Conservation (phyloP, 1,284 basidiomycete genomes). For the Meira nashicola region DNA sequence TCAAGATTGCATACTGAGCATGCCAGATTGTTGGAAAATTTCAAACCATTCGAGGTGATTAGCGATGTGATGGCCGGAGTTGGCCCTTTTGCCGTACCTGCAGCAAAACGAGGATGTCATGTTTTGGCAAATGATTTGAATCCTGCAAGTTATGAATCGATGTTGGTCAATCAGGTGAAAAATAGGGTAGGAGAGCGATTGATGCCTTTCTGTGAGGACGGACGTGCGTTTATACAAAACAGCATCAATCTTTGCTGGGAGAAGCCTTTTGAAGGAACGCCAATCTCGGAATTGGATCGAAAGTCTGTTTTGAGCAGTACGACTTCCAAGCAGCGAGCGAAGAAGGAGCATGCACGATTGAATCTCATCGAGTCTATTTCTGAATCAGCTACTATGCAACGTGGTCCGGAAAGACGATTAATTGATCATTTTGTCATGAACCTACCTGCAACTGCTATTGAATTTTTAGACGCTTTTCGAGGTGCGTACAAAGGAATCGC, state of each 20-base stretch:
- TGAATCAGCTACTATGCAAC: not conserved
- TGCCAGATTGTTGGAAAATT: slow-evolving; percentile 69
- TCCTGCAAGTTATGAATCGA: slow-evolving; percentile 74
- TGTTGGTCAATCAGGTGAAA: slow-evolving; percentile 52
- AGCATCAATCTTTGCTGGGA: slow-evolving; percentile 28
- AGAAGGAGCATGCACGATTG: not conserved
- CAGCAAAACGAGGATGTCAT: slow-evolving; percentile 70
- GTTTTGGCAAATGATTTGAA: slow-evolving; percentile 94
- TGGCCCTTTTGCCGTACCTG: slow-evolving; percentile 90
- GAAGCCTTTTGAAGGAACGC: slow-evolving; percentile 21
- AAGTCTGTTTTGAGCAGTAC: slow-evolving; percentile 14
- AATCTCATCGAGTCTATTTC: not conserved
- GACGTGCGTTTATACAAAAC: slow-evolving; percentile 32
- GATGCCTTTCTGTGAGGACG: slow-evolving; percentile 31
- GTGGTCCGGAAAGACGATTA: slow-evolving; percentile 17
- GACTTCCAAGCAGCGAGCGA: slow-evolving; percentile 17
- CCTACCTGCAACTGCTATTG: slow-evolving; percentile 82
- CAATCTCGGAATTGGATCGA: slow-evolving; percentile 14
- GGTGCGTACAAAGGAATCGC: slow-evolving; percentile 62
- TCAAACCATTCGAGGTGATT: slow-evolving; percentile 65
- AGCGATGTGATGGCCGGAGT: slow-evolving; percentile 96
- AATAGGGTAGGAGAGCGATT: slow-evolving; percentile 32
- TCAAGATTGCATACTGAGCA: slow-evolving; percentile 89
- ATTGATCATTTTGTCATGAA: slow-evolving; percentile 90
- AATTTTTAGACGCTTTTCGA: slow-evolving; percentile 81